Base-by-base conservation (phyloP, 106 monocot genomes). In the Platanthera zijinensis region DNA sequence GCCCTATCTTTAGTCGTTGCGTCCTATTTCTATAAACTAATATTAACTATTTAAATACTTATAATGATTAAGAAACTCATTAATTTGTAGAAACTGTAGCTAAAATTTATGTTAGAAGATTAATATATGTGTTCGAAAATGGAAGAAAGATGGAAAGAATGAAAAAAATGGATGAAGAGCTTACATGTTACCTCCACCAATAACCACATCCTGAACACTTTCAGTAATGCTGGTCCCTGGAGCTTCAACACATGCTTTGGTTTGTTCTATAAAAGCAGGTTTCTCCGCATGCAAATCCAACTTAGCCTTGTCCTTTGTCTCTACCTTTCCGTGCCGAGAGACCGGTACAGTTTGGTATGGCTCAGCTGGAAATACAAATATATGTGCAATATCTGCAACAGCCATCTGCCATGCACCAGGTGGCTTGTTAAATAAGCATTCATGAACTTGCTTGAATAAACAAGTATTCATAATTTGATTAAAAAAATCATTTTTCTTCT, bases 181-280 rank as follows among this genome's bases (percentile, higher is more conserved):
- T 89, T 62, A 95, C 94, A 81, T 87, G 91, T 79, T 86, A 32
- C 94, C 94, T 61, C 91, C 91, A 45, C 85, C 87, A 19, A 91
- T 70, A 73, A 95, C 80, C 56, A 95, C 91, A 85, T 95, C 94
- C 72, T 95, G 89, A 72, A 91, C 91, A 71, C 89, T 91, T 76
- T 95, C 85, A 6, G 72, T 89, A 50, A 95, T 74, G 57, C 94
- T 91, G 15, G 91, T 95, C 52, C 91, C 91, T 50, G 94, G 91
- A 67, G 89, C 85, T 84, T 95, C 86, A 39, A 87, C 52, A 46
- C 64, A 77, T 4, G 77, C 85, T 75, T 95, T 89, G 10, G 81
- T 87, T 69, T 79, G 49, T 79, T 88, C 86, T 51, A 94, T 69
- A 47, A 73, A 47, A 56, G 83, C 70, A 19, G 86, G 84, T 50